Evolutionary conservation across 1,139 yeast genomes (phyloP), one percentile per base, ranked within the genome.

Genomic region (Taiozyma sp.): DNA sequence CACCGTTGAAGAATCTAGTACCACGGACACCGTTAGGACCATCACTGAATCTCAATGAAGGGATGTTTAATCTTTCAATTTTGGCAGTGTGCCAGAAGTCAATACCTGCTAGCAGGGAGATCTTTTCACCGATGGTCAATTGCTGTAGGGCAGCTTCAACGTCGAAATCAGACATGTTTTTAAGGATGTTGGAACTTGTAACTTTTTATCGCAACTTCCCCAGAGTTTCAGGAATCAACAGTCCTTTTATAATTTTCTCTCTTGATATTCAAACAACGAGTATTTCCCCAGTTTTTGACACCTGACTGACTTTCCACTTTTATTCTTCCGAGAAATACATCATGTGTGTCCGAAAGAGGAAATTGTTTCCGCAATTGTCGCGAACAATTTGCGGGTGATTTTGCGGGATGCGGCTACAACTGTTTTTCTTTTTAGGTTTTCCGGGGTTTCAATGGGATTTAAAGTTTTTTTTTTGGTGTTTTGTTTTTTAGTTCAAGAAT

Each of bases 11-110:
- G 61, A 77, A 76, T 48, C 68, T 69, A 16, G 81, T 76, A 39
- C 83, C 83, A 51, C 83, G 67, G 39, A 78, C 69, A 51, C 84
- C 84, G 55, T 79, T 79, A 47, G 83, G 83, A 10, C 83, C 83
- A 61, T 79, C 83, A 8, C 74, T 67, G 45, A 69, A 56, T 54
- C 73, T 64, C 22, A 72, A 51, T 0, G 72, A 59, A 16, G 75
- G 75, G 44, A 81, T 68, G 32, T 68, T 67, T 48, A 78, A 67
- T 51, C 84, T 66, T 47, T 73, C 75, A 36, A 82, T 65, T 7
- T 78, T 70, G 29, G 66, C 69, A 0, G 87, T 81, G 60, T 79
- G 83, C 86, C 86, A 81, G 62, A 71, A 71, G 63, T 80, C 82
- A 51, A 67, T 66, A 42, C 82, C 83, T 9, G 82, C 73, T 45